These are phyloP conservation scores for Nemophila menziesii DNA, from an alignment of 257 asterid species.

Conservation along the genomic window DNA sequence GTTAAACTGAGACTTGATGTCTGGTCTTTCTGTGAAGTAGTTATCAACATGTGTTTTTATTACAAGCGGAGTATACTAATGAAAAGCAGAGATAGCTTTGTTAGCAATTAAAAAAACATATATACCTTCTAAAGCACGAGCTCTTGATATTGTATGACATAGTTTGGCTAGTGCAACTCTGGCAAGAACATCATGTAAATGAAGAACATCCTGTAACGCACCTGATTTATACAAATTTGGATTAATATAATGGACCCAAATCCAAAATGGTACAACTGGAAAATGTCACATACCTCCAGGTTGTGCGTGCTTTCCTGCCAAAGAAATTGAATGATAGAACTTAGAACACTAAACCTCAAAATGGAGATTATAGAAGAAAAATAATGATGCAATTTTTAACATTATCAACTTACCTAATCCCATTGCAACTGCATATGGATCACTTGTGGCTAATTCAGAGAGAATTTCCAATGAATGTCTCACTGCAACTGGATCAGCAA, in stretches of 20 bases:
- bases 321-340: slow-evolving; percentile 15
- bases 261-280: background rate
- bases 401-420: slow-evolving; percentile 57
- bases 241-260: slow-evolving; percentile 11
- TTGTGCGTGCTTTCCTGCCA: slow-evolving; percentile 79
- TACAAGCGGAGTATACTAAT: background rate
- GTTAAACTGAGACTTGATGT: slow-evolving; percentile 71
- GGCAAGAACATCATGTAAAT: slow-evolving; percentile 97
- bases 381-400: slow-evolving; percentile 8
- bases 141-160: slow-evolving; percentile 84
- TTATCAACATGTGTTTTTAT: slow-evolving; percentile 14
- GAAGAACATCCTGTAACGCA: slow-evolving; percentile 91
- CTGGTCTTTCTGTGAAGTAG: slow-evolving; percentile 66
- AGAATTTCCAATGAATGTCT: slow-evolving; percentile 92
- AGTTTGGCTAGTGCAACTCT: slow-evolving; percentile 94
- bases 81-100: slow-evolving; percentile 1
- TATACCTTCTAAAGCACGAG: slow-evolving; percentile 85
- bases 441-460: slow-evolving; percentile 71
- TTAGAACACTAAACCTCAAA: slow-evolving; percentile 3
- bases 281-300: slow-evolving; percentile 65
- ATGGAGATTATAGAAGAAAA: background rate
- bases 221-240: slow-evolving; percentile 52
- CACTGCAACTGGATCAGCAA: slow-evolving; percentile 95
- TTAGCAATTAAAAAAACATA: slow-evolving; percentile 9
- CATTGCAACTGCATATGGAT: slow-evolving; percentile 91